These are phyloP conservation scores for Shiraia sp. DNA, from an alignment of 2,329 filamentous ascomycete genomes.

Conservation along the genomic window DNA sequence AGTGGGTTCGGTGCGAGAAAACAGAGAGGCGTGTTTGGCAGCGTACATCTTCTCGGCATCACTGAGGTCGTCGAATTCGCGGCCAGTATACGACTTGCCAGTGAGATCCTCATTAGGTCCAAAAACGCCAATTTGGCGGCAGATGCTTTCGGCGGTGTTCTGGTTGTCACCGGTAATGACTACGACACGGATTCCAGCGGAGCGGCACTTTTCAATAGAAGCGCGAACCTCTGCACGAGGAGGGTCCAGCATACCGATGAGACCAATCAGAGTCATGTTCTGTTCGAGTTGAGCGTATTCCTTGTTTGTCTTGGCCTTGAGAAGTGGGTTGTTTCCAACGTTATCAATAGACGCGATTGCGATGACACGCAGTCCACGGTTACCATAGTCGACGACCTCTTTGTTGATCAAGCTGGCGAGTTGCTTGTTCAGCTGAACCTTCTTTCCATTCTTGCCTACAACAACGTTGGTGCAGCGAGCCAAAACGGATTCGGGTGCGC, in stretches of 20 bases:
- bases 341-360: conserved; percentile 85
- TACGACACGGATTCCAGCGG: conserved; percentile 93
- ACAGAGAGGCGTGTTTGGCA: conserved; percentile 83
- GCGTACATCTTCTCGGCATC: conserved; percentile 80
- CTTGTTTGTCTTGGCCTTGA: conserved; percentile 77
- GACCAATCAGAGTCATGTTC: conserved; percentile 89
- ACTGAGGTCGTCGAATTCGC: conserved; percentile 87
- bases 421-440: conserved; percentile 70
- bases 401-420: conserved; percentile 71
- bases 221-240: conserved; percentile 87
- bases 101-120: conserved; percentile 76
- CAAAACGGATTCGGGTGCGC: conserved; percentile 90
- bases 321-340: conserved; percentile 69
- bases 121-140: conserved; percentile 95
- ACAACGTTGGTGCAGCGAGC: conserved; percentile 86
- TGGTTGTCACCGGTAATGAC: conserved; percentile 98
- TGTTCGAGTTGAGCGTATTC: conserved; percentile 90
- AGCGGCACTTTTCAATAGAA: conserved; percentile 86
- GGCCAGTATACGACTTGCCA: conserved; percentile 93
- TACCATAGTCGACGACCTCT: conserved; percentile 88
- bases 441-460: conserved; percentile 77
- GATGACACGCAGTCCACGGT: conserved; percentile 90
- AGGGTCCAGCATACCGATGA: conserved; percentile 96
- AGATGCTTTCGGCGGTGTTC: conserved; percentile 97
- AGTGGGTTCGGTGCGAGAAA: conserved; percentile 91